These are phyloP conservation scores for Claviceps citrina DNA, from an alignment of 2,329 filamentous ascomycete species.

Conservation along the genomic window DNA sequence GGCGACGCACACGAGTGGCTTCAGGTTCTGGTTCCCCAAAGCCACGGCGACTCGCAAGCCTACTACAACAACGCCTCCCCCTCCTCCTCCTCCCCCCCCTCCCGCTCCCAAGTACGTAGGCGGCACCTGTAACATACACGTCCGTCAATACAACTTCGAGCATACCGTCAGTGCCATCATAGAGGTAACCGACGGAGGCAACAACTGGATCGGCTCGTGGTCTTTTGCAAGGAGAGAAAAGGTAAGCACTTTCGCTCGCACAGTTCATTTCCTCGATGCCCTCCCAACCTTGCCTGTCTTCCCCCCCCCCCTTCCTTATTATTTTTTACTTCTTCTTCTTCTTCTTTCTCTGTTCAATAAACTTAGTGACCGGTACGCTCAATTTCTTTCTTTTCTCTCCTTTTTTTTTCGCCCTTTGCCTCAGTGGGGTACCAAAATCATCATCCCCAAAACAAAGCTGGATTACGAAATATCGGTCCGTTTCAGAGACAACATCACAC, in stretches of 20 bases:
- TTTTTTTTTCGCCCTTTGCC: neutral
- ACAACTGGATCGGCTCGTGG: neutral
- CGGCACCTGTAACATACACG: neutral
- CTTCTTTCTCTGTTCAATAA: no score
- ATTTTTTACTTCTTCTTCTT: no score
- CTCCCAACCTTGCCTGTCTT: no score
- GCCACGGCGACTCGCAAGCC: neutral
- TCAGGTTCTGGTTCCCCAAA: no score
- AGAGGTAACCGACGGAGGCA: neutral
- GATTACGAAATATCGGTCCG: neutral
- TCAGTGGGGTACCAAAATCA: neutral
- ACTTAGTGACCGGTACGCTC: neutral
- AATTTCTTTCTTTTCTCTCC: neutral
- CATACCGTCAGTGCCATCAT: neutral
- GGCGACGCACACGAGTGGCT: neutral
- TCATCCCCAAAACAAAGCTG: neutral
- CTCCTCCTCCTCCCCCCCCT: neutral
- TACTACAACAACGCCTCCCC: neutral
- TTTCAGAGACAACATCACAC: neutral
- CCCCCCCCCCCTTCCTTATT: no score
- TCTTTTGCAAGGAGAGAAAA: neutral
- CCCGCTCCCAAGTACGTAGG: neutral
- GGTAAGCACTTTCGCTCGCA: neutral
- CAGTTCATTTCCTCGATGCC: no score
- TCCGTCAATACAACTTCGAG: neutral